Percentiles rank a stretch among this genome's conserved stretches.
Conservation (phyloP, 2,329 filamentous ascomycete genomes). For the Hypoxylon sp. region DNA sequence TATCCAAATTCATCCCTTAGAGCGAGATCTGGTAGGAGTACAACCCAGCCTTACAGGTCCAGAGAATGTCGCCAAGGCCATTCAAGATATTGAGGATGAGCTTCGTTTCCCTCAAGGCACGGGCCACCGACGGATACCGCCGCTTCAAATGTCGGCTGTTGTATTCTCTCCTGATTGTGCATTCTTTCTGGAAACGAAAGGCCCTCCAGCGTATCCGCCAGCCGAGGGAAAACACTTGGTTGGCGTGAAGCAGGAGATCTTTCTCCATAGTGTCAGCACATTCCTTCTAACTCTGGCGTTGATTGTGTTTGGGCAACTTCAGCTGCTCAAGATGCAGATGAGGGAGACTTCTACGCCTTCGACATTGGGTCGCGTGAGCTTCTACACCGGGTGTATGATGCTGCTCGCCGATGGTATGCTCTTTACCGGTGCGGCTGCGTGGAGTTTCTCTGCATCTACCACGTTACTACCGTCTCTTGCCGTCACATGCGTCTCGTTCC, state of each 20-base stretch:
- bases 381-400: conserved; percentile 74
- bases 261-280: conserved; percentile 69
- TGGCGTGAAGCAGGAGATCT: conserved; percentile 74
- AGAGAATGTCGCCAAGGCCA: conserved; percentile 58
- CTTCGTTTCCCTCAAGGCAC: conserved; percentile 73
- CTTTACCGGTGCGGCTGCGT: conserved; percentile 69
- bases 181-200: conserved; percentile 76
- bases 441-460: conserved; percentile 69
- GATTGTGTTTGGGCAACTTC: conserved; percentile 73
- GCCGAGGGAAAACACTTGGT: conserved; percentile 69
- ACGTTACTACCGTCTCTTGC: conserved; percentile 71
- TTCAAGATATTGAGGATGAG: conserved; percentile 73
- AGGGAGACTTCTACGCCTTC: conserved; percentile 77
- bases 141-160: conserved; percentile 73
- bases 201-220: conserved; percentile 69
- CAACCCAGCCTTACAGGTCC: conserved; percentile 53
- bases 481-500: conserved; percentile 67
- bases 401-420: conserved; percentile 73
- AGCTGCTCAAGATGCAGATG: conserved; percentile 75
- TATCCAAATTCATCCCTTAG: conserved; percentile 78
- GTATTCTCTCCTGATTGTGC: conserved; percentile 78
- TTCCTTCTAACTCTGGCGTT: conserved; percentile 71
- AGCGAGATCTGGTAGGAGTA: conserved; percentile 57
- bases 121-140: conserved; percentile 68
- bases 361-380: conserved; percentile 76